Evolutionary conservation across 108 stramenopile species (phyloP), one percentile per base, ranked within the genome.

Genomic region (Stephanodiscus minutulus): DNA sequence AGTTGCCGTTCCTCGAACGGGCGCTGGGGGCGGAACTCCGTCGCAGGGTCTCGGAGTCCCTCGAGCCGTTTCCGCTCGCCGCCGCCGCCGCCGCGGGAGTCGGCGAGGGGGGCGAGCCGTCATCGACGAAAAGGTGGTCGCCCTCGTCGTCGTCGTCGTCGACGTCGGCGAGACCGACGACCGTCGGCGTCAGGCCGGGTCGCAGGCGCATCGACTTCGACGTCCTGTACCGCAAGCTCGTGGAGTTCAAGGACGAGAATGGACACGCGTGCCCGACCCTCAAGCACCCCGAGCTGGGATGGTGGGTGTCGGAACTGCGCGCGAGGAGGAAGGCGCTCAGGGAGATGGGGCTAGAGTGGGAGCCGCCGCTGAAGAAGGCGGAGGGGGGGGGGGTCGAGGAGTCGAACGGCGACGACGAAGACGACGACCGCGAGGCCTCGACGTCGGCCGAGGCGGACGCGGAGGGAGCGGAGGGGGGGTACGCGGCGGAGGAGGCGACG

Each of bases 301-400:
- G 59, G 36, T 60, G 59, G 59, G 59, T 60, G 18, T 29, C 59
- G 39, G 59, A 60, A 10, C 20, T 60, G 59, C 59, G 59, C 18
- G 35, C 39, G n/a, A 60, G 18, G 17, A 60, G 21, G 17, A 60
- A 60, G 59, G 35, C 31, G n/a, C 43, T 60, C 39, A 60, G 59
- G 17, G 59, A 60, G n/a, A 35, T 36, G 29, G 59, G 59, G 9
- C 18, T 60, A 39, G 59, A 60, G 59, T 60, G 18, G 28, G 37
- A 60, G 59, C 37, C n/a, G 36, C 27, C 55, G 29, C 13, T 9
- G 25, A 24, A 53, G 10, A 1, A 0, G 7, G 55, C 31, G 55
- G 55, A 56, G 0, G 25, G 28, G 13, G 55, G 15, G 27, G 25
- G 9, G 7, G 55, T 13, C n/a, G 29, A 56, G 15, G 17, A n/a